Conservation (phyloP, 805 yeast species). For the Suhomyces canberraensis region DNA sequence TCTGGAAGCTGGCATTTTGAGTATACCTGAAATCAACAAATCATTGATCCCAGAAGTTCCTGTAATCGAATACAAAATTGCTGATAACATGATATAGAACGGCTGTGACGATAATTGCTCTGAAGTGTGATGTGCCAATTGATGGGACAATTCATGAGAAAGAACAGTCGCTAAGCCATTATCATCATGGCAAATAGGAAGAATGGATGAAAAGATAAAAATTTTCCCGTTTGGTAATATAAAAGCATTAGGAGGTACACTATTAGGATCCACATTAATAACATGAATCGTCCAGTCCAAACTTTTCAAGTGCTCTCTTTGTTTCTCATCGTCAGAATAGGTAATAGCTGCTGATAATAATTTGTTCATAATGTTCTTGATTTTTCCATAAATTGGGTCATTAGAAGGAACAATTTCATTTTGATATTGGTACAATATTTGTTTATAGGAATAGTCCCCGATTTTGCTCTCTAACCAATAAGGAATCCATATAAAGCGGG, state of each 20-base stretch:
- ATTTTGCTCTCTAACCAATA: constrained; percentile 57
- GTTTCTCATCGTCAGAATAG: constrained; percentile 20
- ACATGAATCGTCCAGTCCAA: constrained; percentile 80
- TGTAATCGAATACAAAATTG: constrained; percentile 55
- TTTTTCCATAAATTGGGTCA: constrained; percentile 58
- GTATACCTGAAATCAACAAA: constrained; percentile 49
- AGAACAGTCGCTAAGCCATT: constrained; percentile 95
- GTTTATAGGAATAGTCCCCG: constrained; percentile 63
- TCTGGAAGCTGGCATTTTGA: constrained; percentile 83
- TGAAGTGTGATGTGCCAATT: constrained; percentile 85
- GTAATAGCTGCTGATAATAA: constrained; percentile 58
- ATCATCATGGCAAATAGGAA: constrained; percentile 75
- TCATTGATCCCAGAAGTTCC: constrained; percentile 55
- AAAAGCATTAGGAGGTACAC: constrained; percentile 91
- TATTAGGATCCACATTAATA: constrained; percentile 54
- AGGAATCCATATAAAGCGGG: constrained; percentile 69
- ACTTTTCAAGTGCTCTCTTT: constrained; percentile 35
- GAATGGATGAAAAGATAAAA: constrained; percentile 76
- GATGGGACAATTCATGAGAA: constrained; percentile 92
- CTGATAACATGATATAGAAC: constrained; percentile 52
- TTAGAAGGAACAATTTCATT: constrained; percentile 53
- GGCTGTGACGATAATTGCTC: constrained; percentile 83
- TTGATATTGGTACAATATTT: constrained; percentile 54
- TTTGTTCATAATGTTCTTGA: constrained; percentile 59
- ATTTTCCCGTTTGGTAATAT: constrained; percentile 96